Percentiles rank a stretch among this genome's conserved stretches.
Conservation (phyloP, 1,284 basidiomycete species). For the Schizophyllum commune region DNA sequence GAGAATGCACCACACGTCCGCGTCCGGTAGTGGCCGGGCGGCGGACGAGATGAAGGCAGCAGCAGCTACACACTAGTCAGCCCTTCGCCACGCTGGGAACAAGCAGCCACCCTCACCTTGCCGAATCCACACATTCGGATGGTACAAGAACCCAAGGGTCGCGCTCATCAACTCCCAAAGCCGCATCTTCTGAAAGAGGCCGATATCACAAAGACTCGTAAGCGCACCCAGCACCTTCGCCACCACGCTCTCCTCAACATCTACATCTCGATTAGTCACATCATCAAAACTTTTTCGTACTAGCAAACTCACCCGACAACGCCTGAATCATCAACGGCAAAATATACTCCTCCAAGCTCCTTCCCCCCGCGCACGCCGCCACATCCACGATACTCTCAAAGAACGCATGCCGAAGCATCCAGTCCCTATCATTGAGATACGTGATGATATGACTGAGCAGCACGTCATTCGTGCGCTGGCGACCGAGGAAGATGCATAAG, state of each 20-base stretch:
- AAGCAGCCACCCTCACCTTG: too few species aligned
- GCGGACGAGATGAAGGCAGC: constrained; percentile 83
- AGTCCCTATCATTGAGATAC: constrained; percentile 93
- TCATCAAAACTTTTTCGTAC: constrained; percentile 6
- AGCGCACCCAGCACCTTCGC: constrained; percentile 82
- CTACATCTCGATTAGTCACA: constrained; percentile 31
- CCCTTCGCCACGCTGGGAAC: too few species aligned
- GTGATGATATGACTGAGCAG: constrained; percentile 97
- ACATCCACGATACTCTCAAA: constrained; percentile 96
- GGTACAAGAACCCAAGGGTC: constrained; percentile 84
- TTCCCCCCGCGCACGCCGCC: constrained; percentile 83
- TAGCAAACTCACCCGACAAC: constrained; percentile 58
- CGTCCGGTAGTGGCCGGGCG: constrained; percentile 68
- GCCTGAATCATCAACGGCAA: constrained; percentile 94
- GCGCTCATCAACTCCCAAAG: constrained; percentile 91
- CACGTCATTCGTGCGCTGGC: constrained; percentile 91
- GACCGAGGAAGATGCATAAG: constrained; percentile 88
- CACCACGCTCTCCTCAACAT: constrained; percentile 92
- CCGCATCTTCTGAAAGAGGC: constrained; percentile 85
- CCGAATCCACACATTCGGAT: constrained; percentile 95
- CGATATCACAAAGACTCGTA: constrained; percentile 79
- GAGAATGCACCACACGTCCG: constrained; percentile 94
- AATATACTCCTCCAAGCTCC: constrained; percentile 84
- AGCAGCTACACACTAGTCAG: constrained; percentile 60
- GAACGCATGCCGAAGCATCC: constrained; percentile 86